Conservation (phyloP, 495 filamentous ascomycete genomes). For the Tuber microsphaerosporum region DNA sequence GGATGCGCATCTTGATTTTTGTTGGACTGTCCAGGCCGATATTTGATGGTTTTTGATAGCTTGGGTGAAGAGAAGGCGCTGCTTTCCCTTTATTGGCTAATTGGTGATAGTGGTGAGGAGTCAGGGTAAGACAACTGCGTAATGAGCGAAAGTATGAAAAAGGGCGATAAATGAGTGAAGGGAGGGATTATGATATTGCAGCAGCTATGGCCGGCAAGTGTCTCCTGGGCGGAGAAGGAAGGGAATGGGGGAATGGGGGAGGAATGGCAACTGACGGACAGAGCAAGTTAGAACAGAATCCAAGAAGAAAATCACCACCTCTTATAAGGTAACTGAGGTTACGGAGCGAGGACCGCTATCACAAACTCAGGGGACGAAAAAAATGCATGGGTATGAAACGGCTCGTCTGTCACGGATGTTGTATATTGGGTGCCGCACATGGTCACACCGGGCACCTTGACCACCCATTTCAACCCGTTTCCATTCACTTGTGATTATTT, state of each 20-base stretch:
- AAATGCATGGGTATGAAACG: conserved; percentile 2
- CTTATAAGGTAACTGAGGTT: background rate
- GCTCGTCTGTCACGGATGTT: background rate
- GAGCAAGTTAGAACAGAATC: background rate
- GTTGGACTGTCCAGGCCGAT: background rate
- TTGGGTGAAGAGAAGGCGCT: conserved; percentile 5
- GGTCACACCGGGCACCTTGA: background rate
- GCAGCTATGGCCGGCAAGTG: background rate
- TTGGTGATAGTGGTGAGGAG: background rate
- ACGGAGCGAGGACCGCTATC: background rate
- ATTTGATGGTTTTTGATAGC: background rate
- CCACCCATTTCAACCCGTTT: background rate
- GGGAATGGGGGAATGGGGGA: background rate
- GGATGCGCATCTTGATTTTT: conserved; percentile 11
- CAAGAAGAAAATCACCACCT: background rate
- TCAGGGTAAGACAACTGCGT: background rate
- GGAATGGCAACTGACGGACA: background rate
- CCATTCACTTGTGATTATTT: background rate
- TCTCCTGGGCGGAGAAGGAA: background rate
- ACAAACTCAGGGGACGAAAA: background rate
- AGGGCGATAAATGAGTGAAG: background rate
- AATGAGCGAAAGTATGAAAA: background rate
- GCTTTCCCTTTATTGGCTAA: background rate
- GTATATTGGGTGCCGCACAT: background rate
- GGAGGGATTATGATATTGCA: background rate